A percentile compares a stretch with the other conserved stretches of the same genome.
phyloP scores from a whole-genome alignment of 2,329 filamentous ascomycete genomes.

The Cladosporium sp. region DNA sequence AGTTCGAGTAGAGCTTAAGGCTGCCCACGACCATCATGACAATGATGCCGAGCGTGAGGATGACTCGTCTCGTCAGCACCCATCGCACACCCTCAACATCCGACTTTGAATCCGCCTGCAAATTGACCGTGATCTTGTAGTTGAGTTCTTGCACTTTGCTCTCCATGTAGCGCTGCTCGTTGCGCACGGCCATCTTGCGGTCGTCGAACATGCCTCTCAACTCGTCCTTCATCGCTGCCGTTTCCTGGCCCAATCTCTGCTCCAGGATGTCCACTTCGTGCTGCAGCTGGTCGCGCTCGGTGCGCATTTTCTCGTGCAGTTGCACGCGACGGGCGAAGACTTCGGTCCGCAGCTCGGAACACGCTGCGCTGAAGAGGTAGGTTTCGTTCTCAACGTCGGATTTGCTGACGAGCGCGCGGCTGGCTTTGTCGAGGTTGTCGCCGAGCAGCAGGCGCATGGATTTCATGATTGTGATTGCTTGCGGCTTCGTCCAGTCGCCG shows the following conservation, averaged over 20 bases:
- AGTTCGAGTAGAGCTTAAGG: constrained; percentile 38
- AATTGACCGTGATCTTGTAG: constrained; percentile 87
- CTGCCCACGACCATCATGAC: constrained; percentile 43
- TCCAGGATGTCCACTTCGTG: constrained; percentile 92
- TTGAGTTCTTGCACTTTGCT: constrained; percentile 86
- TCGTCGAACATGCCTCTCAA: constrained; percentile 97
- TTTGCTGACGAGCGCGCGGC: constrained; percentile 77
- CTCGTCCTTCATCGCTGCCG: constrained; percentile 76
- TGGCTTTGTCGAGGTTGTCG: constrained; percentile 75
- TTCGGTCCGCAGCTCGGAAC: constrained; percentile 84
- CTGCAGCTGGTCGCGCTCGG: constrained; percentile 79
- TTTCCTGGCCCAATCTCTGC: constrained; percentile 80
- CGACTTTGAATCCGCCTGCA: constrained; percentile 86
- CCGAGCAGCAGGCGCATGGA: constrained; percentile 73
- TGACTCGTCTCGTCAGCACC: constrained; percentile 67
- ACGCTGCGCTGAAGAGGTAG: constrained; percentile 91
- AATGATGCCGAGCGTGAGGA: constrained; percentile 52
- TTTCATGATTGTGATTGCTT: constrained; percentile 88
- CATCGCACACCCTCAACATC: constrained; percentile 89
- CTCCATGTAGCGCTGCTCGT: constrained; percentile 82
- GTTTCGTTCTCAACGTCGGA: constrained; percentile 89
- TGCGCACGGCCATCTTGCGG: constrained; percentile 83
- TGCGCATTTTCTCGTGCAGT: constrained; percentile 75
- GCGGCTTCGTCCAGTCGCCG: constrained; percentile 67
- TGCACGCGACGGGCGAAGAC: constrained; percentile 72